phyloP scores from a whole-genome alignment of 257 asterid genomes.

The Nyctanthes arbortristis region DNA sequence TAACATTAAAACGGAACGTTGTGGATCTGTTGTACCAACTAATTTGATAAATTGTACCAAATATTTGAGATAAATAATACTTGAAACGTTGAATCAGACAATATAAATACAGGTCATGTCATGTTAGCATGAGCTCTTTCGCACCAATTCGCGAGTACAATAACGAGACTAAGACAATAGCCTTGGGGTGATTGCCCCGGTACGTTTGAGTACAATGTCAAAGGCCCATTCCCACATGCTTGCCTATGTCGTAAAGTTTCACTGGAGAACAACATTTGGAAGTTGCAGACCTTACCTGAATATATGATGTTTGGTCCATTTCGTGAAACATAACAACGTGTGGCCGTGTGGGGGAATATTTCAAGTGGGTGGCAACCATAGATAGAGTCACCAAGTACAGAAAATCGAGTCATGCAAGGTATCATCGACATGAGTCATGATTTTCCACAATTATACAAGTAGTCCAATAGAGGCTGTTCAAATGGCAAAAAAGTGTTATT shows the following conservation, averaged over 20 bases:
- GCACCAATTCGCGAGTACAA: too few relatives aligned
- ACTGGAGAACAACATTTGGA: conserved; percentile 36
- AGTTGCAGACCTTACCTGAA: conserved; percentile 35
- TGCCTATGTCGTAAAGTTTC: conserved; percentile 25
- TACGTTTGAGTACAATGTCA: not conserved
- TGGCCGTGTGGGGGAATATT: too few relatives aligned
- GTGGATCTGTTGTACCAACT: too few relatives aligned
- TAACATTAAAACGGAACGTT: not conserved
- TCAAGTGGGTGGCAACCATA: not conserved
- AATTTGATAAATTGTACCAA: too few relatives aligned
- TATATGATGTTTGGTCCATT: not conserved
- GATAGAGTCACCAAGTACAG: not conserved
- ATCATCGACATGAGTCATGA: not conserved
- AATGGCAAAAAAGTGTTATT: not conserved
- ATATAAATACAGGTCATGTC: too few relatives aligned
- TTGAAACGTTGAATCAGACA: too few relatives aligned
- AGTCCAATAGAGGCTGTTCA: not conserved
- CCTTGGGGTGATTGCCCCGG: conserved; percentile 30
- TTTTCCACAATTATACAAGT: not conserved
- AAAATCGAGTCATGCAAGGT: not conserved
- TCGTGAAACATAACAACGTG: not conserved
- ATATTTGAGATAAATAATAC: too few relatives aligned
- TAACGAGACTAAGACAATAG: conserved; percentile 14
- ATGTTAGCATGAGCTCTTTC: conserved; percentile 31
- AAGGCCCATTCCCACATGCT: conserved; percentile 42